Conservation (phyloP, 73 alveolate species). For the Tetrahymena thermophila region DNA sequence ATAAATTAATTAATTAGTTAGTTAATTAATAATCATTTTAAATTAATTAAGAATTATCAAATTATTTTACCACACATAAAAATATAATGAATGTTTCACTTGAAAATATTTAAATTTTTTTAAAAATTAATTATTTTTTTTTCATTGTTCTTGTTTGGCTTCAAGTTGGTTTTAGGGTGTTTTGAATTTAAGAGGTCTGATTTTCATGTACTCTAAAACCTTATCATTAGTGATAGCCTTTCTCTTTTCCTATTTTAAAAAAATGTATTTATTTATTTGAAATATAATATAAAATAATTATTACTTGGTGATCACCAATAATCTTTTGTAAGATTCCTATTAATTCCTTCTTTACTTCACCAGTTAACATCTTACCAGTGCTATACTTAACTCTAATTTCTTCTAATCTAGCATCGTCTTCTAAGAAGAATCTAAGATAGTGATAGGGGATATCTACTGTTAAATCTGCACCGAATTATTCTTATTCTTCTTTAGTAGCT, state of each 20-base stretch:
- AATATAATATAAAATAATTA: neutral
- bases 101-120: too few relatives aligned
- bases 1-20: too few relatives aligned
- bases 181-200: conserved; percentile 30
- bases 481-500: neutral
- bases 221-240: conserved; percentile 67
- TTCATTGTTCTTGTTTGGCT: neutral
- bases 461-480: neutral
- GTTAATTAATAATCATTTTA: too few relatives aligned
- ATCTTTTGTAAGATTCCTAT: conserved; percentile 59
- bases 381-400: conserved; percentile 79
- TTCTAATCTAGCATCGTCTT: conserved; percentile 90
- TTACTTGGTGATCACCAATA: conserved; percentile 66
- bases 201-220: conserved; percentile 54
- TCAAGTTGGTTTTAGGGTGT: neutral
- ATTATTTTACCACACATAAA: too few relatives aligned
- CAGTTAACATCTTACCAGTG: conserved; percentile 92
- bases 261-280: neutral
- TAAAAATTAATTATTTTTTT: neutral
- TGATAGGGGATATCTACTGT: conserved; percentile 52
- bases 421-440: conserved; percentile 93
- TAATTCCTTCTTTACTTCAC: conserved; percentile 81
- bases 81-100: too few relatives aligned
- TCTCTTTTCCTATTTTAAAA: conserved; percentile 29
- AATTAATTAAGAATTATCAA: too few relatives aligned